Evolutionary conservation across 1,284 basidiomycete genomes (phyloP), one percentile per base, ranked within the genome.

Genomic region (Phylloboletellus chloephorus): DNA sequence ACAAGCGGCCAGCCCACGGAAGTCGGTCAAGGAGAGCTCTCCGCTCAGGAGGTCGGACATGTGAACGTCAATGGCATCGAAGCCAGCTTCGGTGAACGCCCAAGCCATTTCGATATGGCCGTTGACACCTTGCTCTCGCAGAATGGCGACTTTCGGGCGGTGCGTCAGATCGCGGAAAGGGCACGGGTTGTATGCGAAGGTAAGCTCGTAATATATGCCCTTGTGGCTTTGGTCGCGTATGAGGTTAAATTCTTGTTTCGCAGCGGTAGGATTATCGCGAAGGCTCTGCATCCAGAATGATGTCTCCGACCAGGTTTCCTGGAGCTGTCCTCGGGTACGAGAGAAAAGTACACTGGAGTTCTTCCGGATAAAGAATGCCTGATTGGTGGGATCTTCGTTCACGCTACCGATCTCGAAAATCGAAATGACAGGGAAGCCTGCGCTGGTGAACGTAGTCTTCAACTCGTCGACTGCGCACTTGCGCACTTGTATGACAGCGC

Each of bases 101-200:
- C 91, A 98, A 1, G 89, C 96, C 95, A 99, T 98, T 71, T 99
- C 95, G 35, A 92, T 73, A 46, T 98, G 93, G 1, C 96, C 95
- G 61, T 99, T 99, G 50, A 98, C 94, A 52, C 95, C 96, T 64
- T 98, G 95, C 64, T 99, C 95, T 39, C 96, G 85, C 29, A 99
- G 74, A 52, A 99, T 93, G 22, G 93, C 95, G 13, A 99, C 91
- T 60, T 82, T 87, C 7, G 95, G 96, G 1, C 87, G 76, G 32
- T 65, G 62, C 43, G 69, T 64, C 30, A 72, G 58, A 34, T 52
- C 47, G 9, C 52, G 44, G 28, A 25, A 50, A 37, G 50, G 67
- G 15, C 53, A 54, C n/a, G 60, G 64, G 9, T 59, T 50, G 21
- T 74, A 72, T 6, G 74, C 54, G 64, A 87, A 93, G 1, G 76